Evolutionary conservation across 257 asterid genomes (phyloP), one percentile per base, ranked within the genome.

Genomic region (Penstemon newberryi): DNA sequence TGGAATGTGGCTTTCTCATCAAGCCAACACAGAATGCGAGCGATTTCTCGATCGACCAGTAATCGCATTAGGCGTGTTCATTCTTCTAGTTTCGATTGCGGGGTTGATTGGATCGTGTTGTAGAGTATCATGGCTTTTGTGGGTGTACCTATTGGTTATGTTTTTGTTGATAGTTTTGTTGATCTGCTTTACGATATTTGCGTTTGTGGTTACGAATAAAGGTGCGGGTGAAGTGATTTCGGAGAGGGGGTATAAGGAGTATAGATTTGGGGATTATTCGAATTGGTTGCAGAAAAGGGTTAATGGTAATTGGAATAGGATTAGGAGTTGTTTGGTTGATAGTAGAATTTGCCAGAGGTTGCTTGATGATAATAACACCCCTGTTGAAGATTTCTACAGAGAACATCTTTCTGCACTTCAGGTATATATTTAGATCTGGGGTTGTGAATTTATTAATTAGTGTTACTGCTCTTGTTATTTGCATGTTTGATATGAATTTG

Each of bases 231-330:
- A 88, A 61, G 73, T 58, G 0, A 0, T 93, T 7, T 66, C 94
- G 6, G 89, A 56, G 0, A 86, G 37, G 70, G 99, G 96, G 33
- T 90, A 90, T 54, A 88, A 82, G 77, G 96, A 90, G 80, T 93
- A 90, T 43, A 74, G 83, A 80, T 84, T 93, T 44, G 95, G 95
- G n/a, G 89, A 90, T 67, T 93, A 90, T 46, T 84, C 91, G 0
- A 82, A 80, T 56, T 93, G 99, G 99, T 60, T 93, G 86, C 99
- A 88, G 87, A 87, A 80, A 36, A 84, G 95, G 66, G 98, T 90
- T 3, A 79, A 76, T 56, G 67, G 59, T 45, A 73, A 93, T 44
- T 93, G 98, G 98, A 58, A 13, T 0, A 88, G 73, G 70, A 84
- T 93, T 49, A 68, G 75, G 65, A 87, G 95, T 40, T 93, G 99